Evolutionary conservation across 2,329 filamentous ascomycete species (phyloP).

Genomic region (Bipolaris bicolor): DNA sequence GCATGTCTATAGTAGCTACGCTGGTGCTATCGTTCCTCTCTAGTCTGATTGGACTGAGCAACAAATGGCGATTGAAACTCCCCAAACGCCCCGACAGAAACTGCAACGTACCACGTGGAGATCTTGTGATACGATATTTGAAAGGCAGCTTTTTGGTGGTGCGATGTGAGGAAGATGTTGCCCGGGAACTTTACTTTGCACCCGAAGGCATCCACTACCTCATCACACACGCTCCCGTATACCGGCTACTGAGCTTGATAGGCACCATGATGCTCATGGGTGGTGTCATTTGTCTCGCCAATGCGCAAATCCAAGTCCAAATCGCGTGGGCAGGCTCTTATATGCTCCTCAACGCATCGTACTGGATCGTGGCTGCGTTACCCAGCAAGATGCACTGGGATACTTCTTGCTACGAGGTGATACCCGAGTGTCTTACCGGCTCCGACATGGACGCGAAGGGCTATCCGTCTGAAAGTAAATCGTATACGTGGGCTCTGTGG

Average conservation of each 20-base stretch:
- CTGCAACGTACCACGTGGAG: slow-evolving; percentile 46
- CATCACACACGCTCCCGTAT: slow-evolving; percentile 49
- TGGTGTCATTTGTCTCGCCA: slow-evolving; percentile 59
- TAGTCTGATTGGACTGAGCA: slow-evolving; percentile 56
- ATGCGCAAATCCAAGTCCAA: slow-evolving; percentile 55
- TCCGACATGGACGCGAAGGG: slow-evolving; percentile 44
- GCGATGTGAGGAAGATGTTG: slow-evolving; percentile 57
- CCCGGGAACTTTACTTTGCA: slow-evolving; percentile 59
- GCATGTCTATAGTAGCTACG: slow-evolving; percentile 58
- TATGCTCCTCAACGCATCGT: slow-evolving; percentile 57
- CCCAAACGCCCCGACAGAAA: slow-evolving; percentile 44
- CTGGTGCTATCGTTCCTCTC: slow-evolving; percentile 57
- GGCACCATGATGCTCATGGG: slow-evolving; percentile 61
- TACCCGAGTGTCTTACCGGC: slow-evolving; percentile 44
- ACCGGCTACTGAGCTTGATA: slow-evolving; percentile 56
- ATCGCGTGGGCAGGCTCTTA: slow-evolving; percentile 58
- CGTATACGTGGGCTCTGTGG: slow-evolving; percentile 58
- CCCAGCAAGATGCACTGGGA: slow-evolving; percentile 57
- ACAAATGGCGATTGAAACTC: slow-evolving; percentile 57
- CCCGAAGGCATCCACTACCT: slow-evolving; percentile 58
- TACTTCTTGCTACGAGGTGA: slow-evolving; percentile 52
- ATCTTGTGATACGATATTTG: slow-evolving; percentile 59
- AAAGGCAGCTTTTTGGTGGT: slow-evolving; percentile 59
- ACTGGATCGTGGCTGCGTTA: slow-evolving; percentile 60
- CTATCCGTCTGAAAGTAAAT: slow-evolving; percentile 38